Evolutionary conservation across 345 rosid genomes (phyloP).

Genomic region (Sapria himalayana): DNA sequence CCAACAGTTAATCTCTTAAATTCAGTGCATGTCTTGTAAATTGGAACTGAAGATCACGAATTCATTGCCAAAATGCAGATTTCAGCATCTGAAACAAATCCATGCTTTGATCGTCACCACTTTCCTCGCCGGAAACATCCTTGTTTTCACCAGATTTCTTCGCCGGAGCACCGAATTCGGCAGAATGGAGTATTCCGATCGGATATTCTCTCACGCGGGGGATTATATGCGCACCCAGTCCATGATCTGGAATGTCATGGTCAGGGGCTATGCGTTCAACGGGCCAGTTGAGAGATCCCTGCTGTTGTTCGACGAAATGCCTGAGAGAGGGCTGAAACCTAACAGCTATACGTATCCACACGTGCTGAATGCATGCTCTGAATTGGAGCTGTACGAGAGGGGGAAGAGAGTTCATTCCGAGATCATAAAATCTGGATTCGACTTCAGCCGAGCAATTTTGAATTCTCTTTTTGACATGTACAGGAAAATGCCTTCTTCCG

Average conservation of each 20-base stretch:
- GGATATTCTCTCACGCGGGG: conserved; percentile 11
- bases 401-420: conserved; percentile 14
- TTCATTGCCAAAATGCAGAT: conserved; percentile 9
- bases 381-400: conserved; percentile 6
- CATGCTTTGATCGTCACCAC: conserved; percentile 16
- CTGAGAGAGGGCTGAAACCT: conserved; percentile 11
- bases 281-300: conserved; percentile 11
- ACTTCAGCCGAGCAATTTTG: conserved; percentile 8
- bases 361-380: conserved; percentile 18
- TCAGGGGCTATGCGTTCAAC: conserved; percentile 13
- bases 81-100: conserved; percentile 15
- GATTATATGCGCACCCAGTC: conserved; percentile 6
- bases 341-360: conserved; percentile 22
- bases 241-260: conserved; percentile 12
- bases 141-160: conserved; percentile 13
- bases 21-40: conserved; percentile 8
- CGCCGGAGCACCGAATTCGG: conserved; percentile 14
- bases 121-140: conserved; percentile 6
- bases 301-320: conserved; percentile 11
- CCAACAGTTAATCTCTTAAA: no score
- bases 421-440: conserved; percentile 12
- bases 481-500: conserved; percentile 6
- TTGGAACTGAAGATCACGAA: conserved; percentile 7
- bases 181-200: conserved; percentile 13
- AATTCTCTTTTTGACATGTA: conserved; percentile 11